Conservation (phyloP, 495 filamentous ascomycete species). For the Hyphodiscus hymeniophilus region DNA sequence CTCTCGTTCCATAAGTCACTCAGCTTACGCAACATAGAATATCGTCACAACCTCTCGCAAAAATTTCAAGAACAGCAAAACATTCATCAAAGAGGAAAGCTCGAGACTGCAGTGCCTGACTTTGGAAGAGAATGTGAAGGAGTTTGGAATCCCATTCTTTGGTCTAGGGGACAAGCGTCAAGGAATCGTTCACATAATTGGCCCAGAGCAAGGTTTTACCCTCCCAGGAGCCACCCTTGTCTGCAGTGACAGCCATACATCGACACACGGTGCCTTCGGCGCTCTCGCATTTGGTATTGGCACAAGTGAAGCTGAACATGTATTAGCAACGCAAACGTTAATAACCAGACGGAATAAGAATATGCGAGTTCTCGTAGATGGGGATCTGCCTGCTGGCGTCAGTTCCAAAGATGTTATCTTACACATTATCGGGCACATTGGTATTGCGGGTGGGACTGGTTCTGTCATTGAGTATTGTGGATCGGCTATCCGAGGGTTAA, state of each 20-base stretch:
- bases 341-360: conserved; percentile 95
- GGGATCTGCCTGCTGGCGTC: conserved; percentile 81
- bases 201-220: conserved; percentile 97
- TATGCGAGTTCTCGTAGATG: conserved; percentile 94
- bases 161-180: conserved; percentile 93
- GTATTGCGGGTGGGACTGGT: conserved; percentile 90
- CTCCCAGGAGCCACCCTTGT: conserved; percentile 95
- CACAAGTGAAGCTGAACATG: conserved; percentile 97
- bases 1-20: background rate
- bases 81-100: conserved; percentile 89
- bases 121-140: conserved; percentile 93
- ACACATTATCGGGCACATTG: conserved; percentile 87
- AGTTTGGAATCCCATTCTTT: conserved; percentile 94
- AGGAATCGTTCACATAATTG: conserved; percentile 97
- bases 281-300: conserved; percentile 95
- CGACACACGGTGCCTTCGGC: conserved; percentile 95
- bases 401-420: conserved; percentile 96
- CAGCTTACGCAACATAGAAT: conserved; percentile 48
- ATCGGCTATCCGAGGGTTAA: conserved; percentile 78
- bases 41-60: conserved; percentile 88
- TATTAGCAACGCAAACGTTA: conserved; percentile 89
- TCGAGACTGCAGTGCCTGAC: conserved; percentile 90
- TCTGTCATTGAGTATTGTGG: conserved; percentile 96
- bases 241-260: conserved; percentile 96
- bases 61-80: conserved; percentile 74